These are phyloP conservation scores for Ottelia alismoides DNA, from an alignment of 106 monocot genomes.

Conservation along the genomic window DNA sequence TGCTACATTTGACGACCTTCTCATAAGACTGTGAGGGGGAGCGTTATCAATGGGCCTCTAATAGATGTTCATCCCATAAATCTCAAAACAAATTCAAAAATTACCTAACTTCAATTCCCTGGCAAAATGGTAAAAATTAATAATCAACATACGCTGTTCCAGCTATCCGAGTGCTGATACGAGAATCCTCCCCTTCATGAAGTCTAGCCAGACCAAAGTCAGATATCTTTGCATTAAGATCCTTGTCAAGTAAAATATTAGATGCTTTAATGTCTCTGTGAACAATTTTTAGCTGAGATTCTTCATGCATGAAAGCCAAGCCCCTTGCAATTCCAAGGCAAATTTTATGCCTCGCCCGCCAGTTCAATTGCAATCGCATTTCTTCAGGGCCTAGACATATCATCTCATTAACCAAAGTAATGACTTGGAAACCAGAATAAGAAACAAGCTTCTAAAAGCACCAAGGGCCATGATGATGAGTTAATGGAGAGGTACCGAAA, in stretches of 20 bases:
- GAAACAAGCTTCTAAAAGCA: too few relatives aligned
- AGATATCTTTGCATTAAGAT: constrained; percentile 7
- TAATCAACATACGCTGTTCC: constrained; percentile 4
- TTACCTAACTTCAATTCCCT: too few relatives aligned
- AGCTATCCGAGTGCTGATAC: constrained; percentile 5
- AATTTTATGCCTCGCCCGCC: constrained; percentile 3
- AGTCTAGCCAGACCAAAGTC: constrained; percentile 10
- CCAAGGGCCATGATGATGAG: too few relatives aligned
- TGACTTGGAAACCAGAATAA: neutral
- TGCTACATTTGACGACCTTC: too few relatives aligned
- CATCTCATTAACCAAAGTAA: neutral
- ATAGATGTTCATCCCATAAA: too few relatives aligned
- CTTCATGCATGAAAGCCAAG: constrained; percentile 5
- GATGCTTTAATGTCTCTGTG: constrained; percentile 2
- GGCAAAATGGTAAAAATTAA: too few relatives aligned
- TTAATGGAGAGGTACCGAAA: too few relatives aligned
- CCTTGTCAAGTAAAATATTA: constrained; percentile 7
- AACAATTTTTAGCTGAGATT: constrained; percentile 4
- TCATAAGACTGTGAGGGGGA: too few relatives aligned
- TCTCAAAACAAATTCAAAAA: too few relatives aligned
- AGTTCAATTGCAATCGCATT: neutral
- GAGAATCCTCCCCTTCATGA: constrained; percentile 2
- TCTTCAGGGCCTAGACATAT: neutral
- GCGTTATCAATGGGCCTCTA: too few relatives aligned
- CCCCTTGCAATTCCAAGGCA: constrained; percentile 7